Base-by-base conservation (phyloP, 306 rosid species). In the Malus orientalis region DNA sequence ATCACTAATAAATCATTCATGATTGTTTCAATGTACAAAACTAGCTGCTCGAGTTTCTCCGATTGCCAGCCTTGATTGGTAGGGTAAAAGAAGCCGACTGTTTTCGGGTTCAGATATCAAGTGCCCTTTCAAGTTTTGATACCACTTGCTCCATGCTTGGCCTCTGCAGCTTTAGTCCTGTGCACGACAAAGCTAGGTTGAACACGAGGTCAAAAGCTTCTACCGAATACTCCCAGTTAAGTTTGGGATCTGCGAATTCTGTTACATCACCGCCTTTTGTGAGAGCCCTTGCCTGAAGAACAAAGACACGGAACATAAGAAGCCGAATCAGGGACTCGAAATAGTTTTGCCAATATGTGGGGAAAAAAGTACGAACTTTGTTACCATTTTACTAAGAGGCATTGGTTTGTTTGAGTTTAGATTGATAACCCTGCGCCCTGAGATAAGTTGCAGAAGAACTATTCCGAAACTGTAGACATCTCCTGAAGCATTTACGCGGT, bases 381-480 rank as follows among this genome's bases (percentile, higher is more conserved):
- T 85, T 67, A 91, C 91, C 89, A 79, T 85, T 85, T 85, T 85
- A 45, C 78, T 45, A 25, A 91, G 84, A 33, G 89, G 73, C 88
- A 78, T 82, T 75, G 90, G 87, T 75, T 66, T 85, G 14, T 75
- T 76, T 59, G 74, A 59, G 73, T 84, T 79, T 22, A 85, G 66
- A 79, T 86, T 80, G 51, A 87, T 86, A 74, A 83, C 83, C 79
- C 92, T 85, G 79, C 80, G 86, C 74, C 92, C 89, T 5, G 92
- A 87, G 27, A 89, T 81, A 73, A 89, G 84, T 70, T 91, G 94
- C 49, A 89, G 68, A 22, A 89, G 83, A 33, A 87, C 91, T 55
- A 89, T 85, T 45, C 94, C 94, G 29, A 91, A 87, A 68, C 92
- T 86, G 77, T 89, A 87, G 73, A 91, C 90, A 82, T 86, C 90